Conservation (phyloP, 208 protist genomes). For the Leishmania aethiopica region DNA sequence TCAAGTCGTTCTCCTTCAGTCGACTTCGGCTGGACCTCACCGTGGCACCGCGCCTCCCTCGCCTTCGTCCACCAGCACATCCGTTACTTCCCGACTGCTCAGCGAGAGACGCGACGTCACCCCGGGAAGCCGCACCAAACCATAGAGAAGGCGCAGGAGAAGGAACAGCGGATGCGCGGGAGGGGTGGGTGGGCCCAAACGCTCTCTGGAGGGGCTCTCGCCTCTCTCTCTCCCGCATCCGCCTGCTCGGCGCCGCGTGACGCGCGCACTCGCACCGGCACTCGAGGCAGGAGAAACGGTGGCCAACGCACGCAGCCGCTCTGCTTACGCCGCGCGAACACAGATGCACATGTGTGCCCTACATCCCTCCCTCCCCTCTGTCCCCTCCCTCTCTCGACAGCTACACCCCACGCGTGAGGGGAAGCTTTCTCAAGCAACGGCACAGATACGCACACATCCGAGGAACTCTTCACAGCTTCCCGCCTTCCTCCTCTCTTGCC, state of each 20-base stretch:
- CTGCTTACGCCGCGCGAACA: background rate
- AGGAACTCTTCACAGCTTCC: background rate
- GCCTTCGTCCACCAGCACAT: background rate
- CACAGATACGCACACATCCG: slow-evolving; percentile 3
- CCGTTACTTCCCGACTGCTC: background rate
- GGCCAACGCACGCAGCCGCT: background rate
- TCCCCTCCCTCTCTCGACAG: background rate
- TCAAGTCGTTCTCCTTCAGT: background rate
- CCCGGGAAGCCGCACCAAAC: background rate
- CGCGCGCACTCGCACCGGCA: background rate
- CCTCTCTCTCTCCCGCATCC: background rate
- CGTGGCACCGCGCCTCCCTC: background rate
- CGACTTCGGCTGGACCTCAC: background rate
- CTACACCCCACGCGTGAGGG: background rate
- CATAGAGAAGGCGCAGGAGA: background rate
- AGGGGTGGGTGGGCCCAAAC: background rate
- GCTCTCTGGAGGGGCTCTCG: background rate
- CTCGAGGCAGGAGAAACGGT: background rate
- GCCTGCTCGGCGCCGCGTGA: background rate
- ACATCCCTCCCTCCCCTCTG: background rate
- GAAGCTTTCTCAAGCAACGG: background rate
- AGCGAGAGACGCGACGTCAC: background rate
- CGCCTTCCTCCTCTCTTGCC: background rate
- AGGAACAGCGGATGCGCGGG: background rate
- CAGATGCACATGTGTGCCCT: background rate